Conservation (phyloP, 768 basidiomycete genomes). For the Galerina marginata region DNA sequence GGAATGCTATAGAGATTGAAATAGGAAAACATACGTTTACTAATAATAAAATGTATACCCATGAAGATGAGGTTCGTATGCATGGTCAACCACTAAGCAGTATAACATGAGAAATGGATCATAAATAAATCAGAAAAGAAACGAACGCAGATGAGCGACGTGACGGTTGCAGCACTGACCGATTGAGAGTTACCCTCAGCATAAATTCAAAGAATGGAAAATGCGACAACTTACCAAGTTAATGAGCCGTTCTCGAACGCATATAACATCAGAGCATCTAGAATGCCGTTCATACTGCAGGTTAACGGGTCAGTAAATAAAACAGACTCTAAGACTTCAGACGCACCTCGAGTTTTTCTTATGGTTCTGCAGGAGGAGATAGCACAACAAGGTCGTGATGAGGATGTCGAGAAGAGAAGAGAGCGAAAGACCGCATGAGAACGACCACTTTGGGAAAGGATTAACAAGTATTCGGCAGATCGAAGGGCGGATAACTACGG, state of each 20-base stretch:
- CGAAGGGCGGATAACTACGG: conserved; percentile 7
- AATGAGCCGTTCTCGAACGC: conserved; percentile 58
- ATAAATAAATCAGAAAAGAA: neutral
- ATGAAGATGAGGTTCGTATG: conserved; percentile 55
- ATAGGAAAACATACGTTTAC: conserved; percentile 44
- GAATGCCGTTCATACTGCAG: conserved; percentile 49
- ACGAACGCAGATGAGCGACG: conserved; percentile 5
- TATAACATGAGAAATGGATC: neutral
- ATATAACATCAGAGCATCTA: conserved; percentile 54
- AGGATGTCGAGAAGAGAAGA: conserved; percentile 56
- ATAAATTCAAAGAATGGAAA: neutral
- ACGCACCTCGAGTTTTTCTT: conserved; percentile 42
- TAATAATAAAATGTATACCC: conserved; percentile 58
- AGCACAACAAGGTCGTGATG: conserved; percentile 50
- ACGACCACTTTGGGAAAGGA: conserved; percentile 25
- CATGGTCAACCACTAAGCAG: conserved; percentile 46
- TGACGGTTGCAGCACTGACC: conserved; percentile 10
- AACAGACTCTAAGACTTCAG: neutral
- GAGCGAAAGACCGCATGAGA: conserved; percentile 55
- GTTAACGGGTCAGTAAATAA: neutral
- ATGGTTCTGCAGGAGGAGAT: conserved; percentile 46
- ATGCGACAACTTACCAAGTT: conserved; percentile 35
- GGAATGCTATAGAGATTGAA: neutral
- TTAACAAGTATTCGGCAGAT: neutral
- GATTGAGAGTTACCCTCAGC: neutral